Evolutionary conservation across 805 yeast species (phyloP).

Genomic region (Candida broadrunensis): DNA sequence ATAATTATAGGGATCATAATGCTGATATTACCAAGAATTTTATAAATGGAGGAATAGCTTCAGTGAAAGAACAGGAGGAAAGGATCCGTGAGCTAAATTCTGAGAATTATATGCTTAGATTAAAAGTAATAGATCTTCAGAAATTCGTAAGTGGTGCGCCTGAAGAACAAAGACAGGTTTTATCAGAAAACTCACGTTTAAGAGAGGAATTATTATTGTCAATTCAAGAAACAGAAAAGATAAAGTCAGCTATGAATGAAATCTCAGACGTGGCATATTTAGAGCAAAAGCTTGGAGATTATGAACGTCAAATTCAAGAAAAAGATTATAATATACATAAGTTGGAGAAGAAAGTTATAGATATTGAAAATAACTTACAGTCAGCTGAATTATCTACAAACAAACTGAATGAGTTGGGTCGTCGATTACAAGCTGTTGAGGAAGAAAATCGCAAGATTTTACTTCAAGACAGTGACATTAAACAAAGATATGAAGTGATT

Average conservation of each 20-base stretch:
- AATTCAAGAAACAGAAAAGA: background rate
- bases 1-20: background rate
- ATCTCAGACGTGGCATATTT: background rate
- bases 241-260: background rate
- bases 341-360: background rate
- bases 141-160: conserved; percentile 7
- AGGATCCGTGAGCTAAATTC: conserved; percentile 6
- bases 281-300: background rate
- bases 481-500: background rate
- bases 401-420: background rate
- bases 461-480: background rate
- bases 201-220: conserved; percentile 1
- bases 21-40: background rate
- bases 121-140: conserved; percentile 6
- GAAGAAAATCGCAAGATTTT: background rate
- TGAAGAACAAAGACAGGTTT: conserved; percentile 4
- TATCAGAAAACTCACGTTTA: conserved; percentile 6
- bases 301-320: conserved; percentile 1
- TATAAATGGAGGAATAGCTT: conserved; percentile 3
- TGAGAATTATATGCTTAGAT: conserved; percentile 9
- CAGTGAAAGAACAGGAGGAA: conserved; percentile 9
- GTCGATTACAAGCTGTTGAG: background rate
- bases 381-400: background rate
- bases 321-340: conserved; percentile 3
- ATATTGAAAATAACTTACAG: background rate